Percentiles rank a stretch among this genome's conserved stretches.
Conservation (phyloP, 2,329 filamentous ascomycete species). For the Apiospora pterosperma region DNA sequence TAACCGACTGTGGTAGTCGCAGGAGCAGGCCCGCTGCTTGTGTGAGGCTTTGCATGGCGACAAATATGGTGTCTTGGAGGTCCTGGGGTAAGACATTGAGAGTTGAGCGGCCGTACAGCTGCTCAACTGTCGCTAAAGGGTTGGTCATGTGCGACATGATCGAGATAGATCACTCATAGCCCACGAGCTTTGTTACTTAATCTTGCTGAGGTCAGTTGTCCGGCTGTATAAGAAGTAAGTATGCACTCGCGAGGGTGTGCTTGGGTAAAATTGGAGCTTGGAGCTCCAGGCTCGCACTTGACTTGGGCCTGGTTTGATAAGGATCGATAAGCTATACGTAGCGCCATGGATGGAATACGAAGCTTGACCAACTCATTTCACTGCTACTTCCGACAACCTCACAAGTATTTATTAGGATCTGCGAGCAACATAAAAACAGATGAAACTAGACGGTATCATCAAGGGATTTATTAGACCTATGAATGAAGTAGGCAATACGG, state of each 20-base stretch:
- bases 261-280: not conserved
- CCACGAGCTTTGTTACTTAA: not conserved
- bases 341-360: no score
- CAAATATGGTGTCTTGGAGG: constrained; percentile 69
- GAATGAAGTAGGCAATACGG: not conserved
- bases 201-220: not conserved
- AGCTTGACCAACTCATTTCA: not conserved
- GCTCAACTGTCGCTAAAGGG: constrained; percentile 67
- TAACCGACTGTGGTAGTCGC: constrained; percentile 78
- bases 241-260: not conserved
- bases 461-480: not conserved
- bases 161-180: not conserved
- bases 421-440: not conserved
- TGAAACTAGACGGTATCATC: not conserved
- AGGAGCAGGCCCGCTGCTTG: constrained; percentile 80
- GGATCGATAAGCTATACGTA: constrained; percentile 1
- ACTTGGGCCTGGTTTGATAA: not conserved
- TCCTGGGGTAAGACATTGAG: constrained; percentile 61
- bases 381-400: not conserved
- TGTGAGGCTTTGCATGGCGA: constrained; percentile 68
- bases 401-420: no score
- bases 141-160: constrained; percentile 64
- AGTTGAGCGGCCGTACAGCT: constrained; percentile 57
- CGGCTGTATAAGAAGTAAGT: not conserved
- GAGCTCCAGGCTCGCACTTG: not conserved